Percentiles rank a stretch among this genome's conserved stretches.
Conservation (phyloP, 441 rosid species). For the Gossypium laxum region DNA sequence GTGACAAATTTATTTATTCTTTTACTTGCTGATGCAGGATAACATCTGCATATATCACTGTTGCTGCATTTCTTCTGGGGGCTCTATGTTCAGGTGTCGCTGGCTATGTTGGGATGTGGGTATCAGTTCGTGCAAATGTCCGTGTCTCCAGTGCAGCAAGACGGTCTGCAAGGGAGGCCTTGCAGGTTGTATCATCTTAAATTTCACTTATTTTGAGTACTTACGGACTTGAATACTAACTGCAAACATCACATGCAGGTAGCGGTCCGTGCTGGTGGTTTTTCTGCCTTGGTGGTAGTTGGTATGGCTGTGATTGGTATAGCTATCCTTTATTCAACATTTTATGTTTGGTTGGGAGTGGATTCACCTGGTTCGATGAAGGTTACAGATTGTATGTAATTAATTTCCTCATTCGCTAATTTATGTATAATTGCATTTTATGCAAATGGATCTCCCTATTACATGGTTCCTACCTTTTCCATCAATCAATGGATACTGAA, state of each 20-base stretch:
- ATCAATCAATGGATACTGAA: neutral
- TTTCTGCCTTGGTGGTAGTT: constrained; percentile 91
- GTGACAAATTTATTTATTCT: constrained; percentile 18
- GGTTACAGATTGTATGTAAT: constrained; percentile 76
- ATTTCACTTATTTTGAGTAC: constrained; percentile 7
- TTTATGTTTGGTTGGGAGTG: constrained; percentile 86
- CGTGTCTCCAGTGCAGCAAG: constrained; percentile 96
- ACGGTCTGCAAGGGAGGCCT: constrained; percentile 93
- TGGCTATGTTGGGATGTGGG: constrained; percentile 99
- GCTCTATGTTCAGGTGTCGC: constrained; percentile 90
- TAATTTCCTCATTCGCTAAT: constrained; percentile 1
- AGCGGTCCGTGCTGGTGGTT: constrained; percentile 95
- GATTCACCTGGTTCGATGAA: constrained; percentile 74
- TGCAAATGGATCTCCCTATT: neutral
- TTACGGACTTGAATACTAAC: constrained; percentile 15
- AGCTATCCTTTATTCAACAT: constrained; percentile 80
- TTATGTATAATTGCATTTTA: neutral
- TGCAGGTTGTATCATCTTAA: constrained; percentile 54
- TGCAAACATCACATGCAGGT: constrained; percentile 39
- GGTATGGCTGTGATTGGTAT: constrained; percentile 97
- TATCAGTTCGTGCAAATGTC: constrained; percentile 95
- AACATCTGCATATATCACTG: constrained; percentile 77
- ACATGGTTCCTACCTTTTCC: neutral
- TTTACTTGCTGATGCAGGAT: constrained; percentile 42
- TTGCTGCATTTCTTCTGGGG: constrained; percentile 87